Base-by-base conservation (phyloP, 2,329 filamentous ascomycete species). In the Chrysoporthe austroafricana region DNA sequence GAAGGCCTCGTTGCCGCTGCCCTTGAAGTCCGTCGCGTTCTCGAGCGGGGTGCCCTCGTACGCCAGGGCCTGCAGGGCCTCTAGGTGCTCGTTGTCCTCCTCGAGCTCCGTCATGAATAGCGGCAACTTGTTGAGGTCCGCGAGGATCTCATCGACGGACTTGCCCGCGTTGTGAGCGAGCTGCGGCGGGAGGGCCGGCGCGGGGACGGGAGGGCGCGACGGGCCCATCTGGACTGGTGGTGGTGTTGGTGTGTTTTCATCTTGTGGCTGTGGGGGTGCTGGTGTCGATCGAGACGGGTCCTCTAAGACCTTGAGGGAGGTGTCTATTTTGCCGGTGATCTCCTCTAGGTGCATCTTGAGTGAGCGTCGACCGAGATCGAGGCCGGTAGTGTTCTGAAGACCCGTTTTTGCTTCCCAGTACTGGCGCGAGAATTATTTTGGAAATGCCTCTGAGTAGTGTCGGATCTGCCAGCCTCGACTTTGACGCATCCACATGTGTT, bases 71-170 rank as follows among this genome's bases (percentile, higher is more conserved):
- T 92, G 91, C 69, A 99, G 85, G 0, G 96, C 96, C 73, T 96
- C 94, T 0, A 97, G 84, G 72, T 92, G 89, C 70, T 91, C 84
- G 75, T 97, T 97, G 54, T 52, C 42, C 71, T 96, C 91, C 73
- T 92, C 92, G 44, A 97, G 85, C 72, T 92, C 90, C 42, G 94
- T 98, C 96, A 99, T 99, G 84, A 99, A 99, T 48, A 99, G 86
- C 7, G 96, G 96, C 43, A 83, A 86, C 76, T 83, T 83, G 77
- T 87, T 87, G 54, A 89, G 79, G 61, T 88, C 86, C 11, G 83
- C 83, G 66, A 85, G 77, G 44, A 88, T 82, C 73, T 88, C 85
- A 48, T 86, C 85, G 2, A 84, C 79, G 4, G 85, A 84, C 77
- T 84, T 85, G 73, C 80, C 77, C 34, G 74, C 74, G 67, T 75